phyloP scores from a whole-genome alignment of 2,329 filamentous ascomycete genomes.

The Apiospora arundinis region DNA sequence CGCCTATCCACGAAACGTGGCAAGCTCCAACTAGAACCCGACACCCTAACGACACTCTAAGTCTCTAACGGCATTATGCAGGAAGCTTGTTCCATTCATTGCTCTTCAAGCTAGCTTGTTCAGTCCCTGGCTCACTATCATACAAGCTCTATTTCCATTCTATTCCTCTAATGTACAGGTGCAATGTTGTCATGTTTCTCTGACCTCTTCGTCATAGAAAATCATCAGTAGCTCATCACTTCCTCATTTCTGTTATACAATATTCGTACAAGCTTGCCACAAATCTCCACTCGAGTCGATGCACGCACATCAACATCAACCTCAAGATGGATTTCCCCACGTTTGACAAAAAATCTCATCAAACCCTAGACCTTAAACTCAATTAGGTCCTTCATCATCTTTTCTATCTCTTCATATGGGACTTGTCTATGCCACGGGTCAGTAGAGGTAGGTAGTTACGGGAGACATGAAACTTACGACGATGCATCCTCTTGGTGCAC shows the following conservation, averaged over 20 bases:
- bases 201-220: not conserved
- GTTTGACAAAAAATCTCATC: not conserved
- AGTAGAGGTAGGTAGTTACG: not conserved
- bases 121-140: not conserved
- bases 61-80: not conserved
- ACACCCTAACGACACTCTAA: not conserved
- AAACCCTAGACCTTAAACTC: not conserved
- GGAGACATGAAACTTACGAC: constrained; percentile 31
- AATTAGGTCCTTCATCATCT: constrained; percentile 25
- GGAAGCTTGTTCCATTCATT: not conserved
- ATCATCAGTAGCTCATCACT: not conserved
- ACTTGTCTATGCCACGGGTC: not conserved
- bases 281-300: not conserved
- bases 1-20: constrained; percentile 6
- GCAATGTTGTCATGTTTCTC: not conserved
- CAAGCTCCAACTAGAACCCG: not conserved
- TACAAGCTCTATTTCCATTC: not conserved
- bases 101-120: not conserved
- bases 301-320: not conserved
- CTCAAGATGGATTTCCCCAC: not conserved
- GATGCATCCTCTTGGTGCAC: constrained; percentile 36
- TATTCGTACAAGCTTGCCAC: not conserved
- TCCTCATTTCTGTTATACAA: not conserved
- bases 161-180: not conserved
- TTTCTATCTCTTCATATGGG: constrained; percentile 50